These are phyloP conservation scores for Calendula officinalis DNA, from an alignment of 129 eudicot species.

Conservation along the genomic window DNA sequence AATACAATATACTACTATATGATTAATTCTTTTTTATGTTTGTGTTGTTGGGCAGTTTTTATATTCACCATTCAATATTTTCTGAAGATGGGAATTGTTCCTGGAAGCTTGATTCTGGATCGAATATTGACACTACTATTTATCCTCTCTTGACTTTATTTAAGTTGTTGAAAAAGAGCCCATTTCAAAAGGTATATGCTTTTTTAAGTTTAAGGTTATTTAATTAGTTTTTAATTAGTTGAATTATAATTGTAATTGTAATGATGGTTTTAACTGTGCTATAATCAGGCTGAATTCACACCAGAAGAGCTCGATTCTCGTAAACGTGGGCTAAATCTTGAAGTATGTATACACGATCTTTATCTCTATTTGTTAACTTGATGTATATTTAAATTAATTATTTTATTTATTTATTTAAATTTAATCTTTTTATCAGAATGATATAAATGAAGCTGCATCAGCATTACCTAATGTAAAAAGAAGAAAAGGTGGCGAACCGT, in stretches of 20 bases:
- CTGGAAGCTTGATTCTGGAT: conserved; percentile 58
- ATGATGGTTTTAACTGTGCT: conserved; percentile 7
- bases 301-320: conserved; percentile 80
- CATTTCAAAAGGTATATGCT: conserved; percentile 58
- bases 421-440: conserved; percentile 42
- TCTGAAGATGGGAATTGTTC: conserved; percentile 48
- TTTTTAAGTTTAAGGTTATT: background rate
- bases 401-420: background rate
- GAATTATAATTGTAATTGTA: conserved; percentile 1
- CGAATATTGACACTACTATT: conserved; percentile 52
- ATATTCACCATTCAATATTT: conserved; percentile 61
- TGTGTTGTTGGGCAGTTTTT: conserved; percentile 48
- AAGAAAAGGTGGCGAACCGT: conserved; percentile 39
- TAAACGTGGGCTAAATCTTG: conserved; percentile 55
- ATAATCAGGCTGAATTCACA: conserved; percentile 72
- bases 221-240: background rate
- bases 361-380: background rate
- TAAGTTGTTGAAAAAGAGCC: conserved; percentile 59
- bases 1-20: background rate
- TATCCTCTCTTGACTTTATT: conserved; percentile 66
- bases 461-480: conserved; percentile 40
- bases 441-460: conserved; percentile 38
- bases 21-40: background rate
- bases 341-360: conserved; percentile 35
- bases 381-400: background rate